Conservation (phyloP, 768 basidiomycete species). For the Cantharellus cinnabarinus region DNA sequence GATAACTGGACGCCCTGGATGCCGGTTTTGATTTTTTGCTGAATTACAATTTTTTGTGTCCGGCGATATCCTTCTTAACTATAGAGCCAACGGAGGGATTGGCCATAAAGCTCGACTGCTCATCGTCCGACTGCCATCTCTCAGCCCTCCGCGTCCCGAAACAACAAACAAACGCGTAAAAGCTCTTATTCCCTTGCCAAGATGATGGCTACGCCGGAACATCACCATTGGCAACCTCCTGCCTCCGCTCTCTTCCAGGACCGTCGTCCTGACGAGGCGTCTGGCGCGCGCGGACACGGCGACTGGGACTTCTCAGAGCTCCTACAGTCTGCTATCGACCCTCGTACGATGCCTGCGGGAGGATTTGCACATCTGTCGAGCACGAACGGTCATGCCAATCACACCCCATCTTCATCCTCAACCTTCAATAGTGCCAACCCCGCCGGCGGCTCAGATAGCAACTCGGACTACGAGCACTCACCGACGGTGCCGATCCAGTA, state of each 20-base stretch:
- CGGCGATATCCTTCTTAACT: too few species aligned
- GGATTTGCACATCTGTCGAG: background rate
- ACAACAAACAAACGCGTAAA: too few species aligned
- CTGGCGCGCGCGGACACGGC: background rate
- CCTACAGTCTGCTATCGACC: background rate
- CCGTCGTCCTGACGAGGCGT: background rate
- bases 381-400: constrained; percentile 7
- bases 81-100: too few species aligned
- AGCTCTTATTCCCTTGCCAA: too few species aligned
- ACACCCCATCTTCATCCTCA: constrained; percentile 17
- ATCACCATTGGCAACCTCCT: background rate
- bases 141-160: too few species aligned
- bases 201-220: background rate
- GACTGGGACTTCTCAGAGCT: constrained; percentile 3
- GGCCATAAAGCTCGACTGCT: too few species aligned
- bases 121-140: too few species aligned
- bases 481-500: background rate
- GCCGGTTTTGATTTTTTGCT: too few species aligned
- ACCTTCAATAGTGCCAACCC: constrained; percentile 5
- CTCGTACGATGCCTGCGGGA: background rate
- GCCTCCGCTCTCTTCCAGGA: background rate
- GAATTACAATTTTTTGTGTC: too few species aligned
- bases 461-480: background rate
- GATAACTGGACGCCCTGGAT: too few species aligned
- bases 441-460: background rate